Percentiles rank a stretch among this genome's conserved stretches.
Conservation (phyloP, 208 protist genomes). For the Wallacemonas collosoma region DNA sequence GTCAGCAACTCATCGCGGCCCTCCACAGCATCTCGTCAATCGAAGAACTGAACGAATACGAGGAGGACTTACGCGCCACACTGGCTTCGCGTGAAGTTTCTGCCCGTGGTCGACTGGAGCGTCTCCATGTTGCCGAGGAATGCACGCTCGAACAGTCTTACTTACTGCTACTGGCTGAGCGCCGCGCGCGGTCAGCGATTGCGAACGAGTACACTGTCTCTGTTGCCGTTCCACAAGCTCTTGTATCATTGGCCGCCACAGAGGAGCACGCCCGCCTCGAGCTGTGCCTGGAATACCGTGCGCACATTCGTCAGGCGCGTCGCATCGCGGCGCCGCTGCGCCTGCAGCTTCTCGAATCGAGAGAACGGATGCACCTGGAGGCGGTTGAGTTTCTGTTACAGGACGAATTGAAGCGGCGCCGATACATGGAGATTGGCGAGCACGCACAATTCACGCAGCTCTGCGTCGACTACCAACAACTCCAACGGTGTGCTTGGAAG, state of each 20-base stretch:
- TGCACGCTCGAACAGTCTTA: slow-evolving; percentile 47
- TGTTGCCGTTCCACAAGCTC: slow-evolving; percentile 17
- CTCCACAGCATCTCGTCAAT: slow-evolving; percentile 2
- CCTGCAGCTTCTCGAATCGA: slow-evolving; percentile 16
- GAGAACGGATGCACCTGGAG: slow-evolving; percentile 10
- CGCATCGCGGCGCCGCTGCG: not conserved
- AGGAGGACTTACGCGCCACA: slow-evolving; percentile 11
- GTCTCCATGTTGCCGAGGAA: slow-evolving; percentile 23
- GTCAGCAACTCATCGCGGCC: slow-evolving; percentile 10
- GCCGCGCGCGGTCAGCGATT: slow-evolving; percentile 21
- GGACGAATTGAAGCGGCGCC: slow-evolving; percentile 34
- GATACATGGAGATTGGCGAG: slow-evolving; percentile 54
- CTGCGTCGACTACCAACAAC: not conserved
- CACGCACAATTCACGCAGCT: slow-evolving; percentile 1
- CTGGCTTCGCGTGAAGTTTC: slow-evolving; percentile 7
- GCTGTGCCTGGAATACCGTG: slow-evolving; percentile 13
- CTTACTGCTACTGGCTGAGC: slow-evolving; percentile 36
- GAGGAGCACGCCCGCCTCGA: slow-evolving; percentile 35
- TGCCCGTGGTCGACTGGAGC: not conserved
- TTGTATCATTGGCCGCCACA: slow-evolving; percentile 15
- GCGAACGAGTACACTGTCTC: not conserved
- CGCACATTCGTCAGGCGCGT: slow-evolving; percentile 5
- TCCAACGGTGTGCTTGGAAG: slow-evolving; percentile 5
- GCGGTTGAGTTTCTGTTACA: slow-evolving; percentile 25
- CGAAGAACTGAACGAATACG: not conserved